Conservation (phyloP, 108 stramenopile species). For the Skeletonema marinoi region DNA sequence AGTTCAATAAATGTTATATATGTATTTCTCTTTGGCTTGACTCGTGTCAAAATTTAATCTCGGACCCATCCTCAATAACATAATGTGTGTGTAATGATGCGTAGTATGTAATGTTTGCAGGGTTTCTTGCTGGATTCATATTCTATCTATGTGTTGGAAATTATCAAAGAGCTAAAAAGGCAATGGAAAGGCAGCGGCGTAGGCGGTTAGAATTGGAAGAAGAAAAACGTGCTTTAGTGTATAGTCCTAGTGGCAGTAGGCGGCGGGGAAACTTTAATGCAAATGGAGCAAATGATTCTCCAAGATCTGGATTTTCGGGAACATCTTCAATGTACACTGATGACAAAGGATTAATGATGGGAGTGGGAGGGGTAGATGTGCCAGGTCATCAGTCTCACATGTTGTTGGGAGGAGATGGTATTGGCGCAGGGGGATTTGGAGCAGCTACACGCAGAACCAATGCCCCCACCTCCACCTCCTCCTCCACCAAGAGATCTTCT, state of each 20-base stretch:
- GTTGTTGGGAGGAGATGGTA: slow-evolving; percentile 41
- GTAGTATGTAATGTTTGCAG: slow-evolving; percentile 43
- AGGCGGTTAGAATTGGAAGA: slow-evolving; percentile 59
- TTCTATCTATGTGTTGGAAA: slow-evolving; percentile 84
- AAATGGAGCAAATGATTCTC: slow-evolving; percentile 36
- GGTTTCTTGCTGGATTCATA: slow-evolving; percentile 77
- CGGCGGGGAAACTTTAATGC: slow-evolving; percentile 19
- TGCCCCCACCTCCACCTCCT: slow-evolving; percentile 1
- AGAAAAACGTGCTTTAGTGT: slow-evolving; percentile 42
- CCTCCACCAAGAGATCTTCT: slow-evolving; percentile 44
- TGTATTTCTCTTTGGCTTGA: not conserved
- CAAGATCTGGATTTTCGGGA: slow-evolving; percentile 40
- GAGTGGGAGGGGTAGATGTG: slow-evolving; percentile 35
- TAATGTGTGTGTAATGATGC: not conserved
- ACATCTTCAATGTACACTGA: slow-evolving; percentile 51
- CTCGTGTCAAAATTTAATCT: not conserved
- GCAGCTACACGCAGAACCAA: slow-evolving; percentile 5
- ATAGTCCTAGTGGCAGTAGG: slow-evolving; percentile 26
- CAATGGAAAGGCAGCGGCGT: slow-evolving; percentile 75
- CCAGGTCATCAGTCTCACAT: slow-evolving; percentile 32
- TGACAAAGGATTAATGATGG: slow-evolving; percentile 43
- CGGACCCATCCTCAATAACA: not conserved
- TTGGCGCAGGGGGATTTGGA: slow-evolving; percentile 3
- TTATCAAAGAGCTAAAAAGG: slow-evolving; percentile 82
- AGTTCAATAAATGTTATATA: not conserved